phyloP scores from a whole-genome alignment of 768 basidiomycete genomes.

The Cystobasidiopsis lactophilus region DNA sequence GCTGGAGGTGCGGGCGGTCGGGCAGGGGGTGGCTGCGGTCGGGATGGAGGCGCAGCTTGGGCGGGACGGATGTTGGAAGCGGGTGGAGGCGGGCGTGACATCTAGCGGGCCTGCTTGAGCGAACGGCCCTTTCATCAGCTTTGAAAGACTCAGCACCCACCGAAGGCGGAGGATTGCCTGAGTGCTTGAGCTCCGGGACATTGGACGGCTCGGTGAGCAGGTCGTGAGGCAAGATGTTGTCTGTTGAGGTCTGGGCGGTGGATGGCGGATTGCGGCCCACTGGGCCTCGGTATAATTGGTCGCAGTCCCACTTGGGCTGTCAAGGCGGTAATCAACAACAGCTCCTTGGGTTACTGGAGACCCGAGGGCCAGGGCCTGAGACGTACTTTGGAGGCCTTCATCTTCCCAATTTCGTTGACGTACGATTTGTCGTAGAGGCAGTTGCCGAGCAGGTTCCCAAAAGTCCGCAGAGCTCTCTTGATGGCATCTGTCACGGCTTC shows the following conservation, averaged over 20 bases:
- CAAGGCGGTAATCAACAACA: neutral
- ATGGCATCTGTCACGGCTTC: constrained; percentile 89
- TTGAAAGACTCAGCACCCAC: too few relatives aligned
- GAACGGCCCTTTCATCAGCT: too few relatives aligned
- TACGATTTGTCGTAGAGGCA: constrained; percentile 93
- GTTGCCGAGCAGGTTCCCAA: constrained; percentile 85
- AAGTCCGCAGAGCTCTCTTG: constrained; percentile 61
- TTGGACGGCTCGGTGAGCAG: neutral
- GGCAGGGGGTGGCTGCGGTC: too few relatives aligned
- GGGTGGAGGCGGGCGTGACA: too few relatives aligned
- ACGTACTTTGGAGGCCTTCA: constrained; percentile 61
- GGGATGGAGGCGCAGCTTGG: too few relatives aligned
- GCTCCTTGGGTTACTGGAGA: neutral
- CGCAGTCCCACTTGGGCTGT: constrained; percentile 19
- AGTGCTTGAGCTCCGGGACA: neutral
- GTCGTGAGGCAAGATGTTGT: neutral
- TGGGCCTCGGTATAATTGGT: constrained; percentile 11
- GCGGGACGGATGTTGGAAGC: too few relatives aligned
- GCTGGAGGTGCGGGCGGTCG: neutral
- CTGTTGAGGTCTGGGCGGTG: neutral
- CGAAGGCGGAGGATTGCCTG: neutral
- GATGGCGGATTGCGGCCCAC: too few relatives aligned
- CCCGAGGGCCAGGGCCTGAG: neutral
- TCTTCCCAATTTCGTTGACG: constrained; percentile 59
- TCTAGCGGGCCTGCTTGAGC: too few relatives aligned